phyloP scores from a whole-genome alignment of 2,329 filamentous ascomycete genomes.

The Diaporthe amygdali region DNA sequence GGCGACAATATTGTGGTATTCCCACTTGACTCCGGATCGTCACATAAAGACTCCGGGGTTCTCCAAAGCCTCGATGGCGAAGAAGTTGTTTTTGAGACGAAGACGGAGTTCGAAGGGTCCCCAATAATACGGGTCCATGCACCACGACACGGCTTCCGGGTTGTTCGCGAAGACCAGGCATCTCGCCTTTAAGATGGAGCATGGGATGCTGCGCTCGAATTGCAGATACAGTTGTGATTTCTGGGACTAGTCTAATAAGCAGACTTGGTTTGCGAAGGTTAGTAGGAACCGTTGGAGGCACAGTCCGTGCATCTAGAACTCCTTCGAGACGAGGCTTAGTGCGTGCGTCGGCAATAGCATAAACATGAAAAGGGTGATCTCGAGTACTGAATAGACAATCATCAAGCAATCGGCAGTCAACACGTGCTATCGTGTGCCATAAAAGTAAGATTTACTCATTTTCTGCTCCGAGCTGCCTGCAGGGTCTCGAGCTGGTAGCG shows the following conservation, averaged over 20 bases:
- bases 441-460: background rate
- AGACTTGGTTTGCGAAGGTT: background rate
- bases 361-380: background rate
- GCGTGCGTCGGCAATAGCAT: background rate
- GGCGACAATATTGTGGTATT: conserved; percentile 63
- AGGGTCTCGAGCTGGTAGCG: background rate
- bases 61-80: conserved; percentile 56
- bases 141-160: conserved; percentile 63
- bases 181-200: conserved; percentile 8
- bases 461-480: background rate
- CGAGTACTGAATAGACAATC: background rate
- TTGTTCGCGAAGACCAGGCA: conserved; percentile 39
- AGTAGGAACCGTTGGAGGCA: background rate
- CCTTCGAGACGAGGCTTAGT: background rate
- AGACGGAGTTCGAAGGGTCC: conserved; percentile 40
- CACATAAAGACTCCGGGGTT: conserved; percentile 61
- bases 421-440: background rate
- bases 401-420: background rate
- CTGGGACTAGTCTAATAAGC: background rate
- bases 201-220: background rate
- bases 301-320: no score
- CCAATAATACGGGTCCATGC: conserved; percentile 59
- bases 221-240: background rate
- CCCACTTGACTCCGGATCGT: conserved; percentile 66
- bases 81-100: conserved; percentile 64